Percentiles rank a stretch among this genome's conserved stretches.
These are phyloP conservation scores for Closterium sp. DNA, from an alignment of 139 green algal species.

Conservation along the genomic window DNA sequence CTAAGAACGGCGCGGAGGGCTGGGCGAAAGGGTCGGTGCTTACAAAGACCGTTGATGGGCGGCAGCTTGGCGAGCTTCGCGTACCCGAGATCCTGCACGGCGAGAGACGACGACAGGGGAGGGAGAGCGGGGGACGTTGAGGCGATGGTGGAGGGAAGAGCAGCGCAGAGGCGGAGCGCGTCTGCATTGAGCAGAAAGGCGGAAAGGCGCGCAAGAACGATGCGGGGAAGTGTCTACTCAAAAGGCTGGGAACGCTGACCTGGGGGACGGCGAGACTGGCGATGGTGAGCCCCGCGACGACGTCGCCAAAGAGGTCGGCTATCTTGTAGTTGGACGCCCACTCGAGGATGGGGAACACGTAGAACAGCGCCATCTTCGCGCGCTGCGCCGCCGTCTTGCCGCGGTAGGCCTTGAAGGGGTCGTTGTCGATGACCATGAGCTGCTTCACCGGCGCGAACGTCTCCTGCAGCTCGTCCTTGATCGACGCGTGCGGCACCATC, in stretches of 20 bases:
- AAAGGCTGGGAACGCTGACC: background rate
- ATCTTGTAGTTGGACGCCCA: conserved; percentile 18
- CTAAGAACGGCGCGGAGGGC: background rate
- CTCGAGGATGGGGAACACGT: conserved; percentile 24
- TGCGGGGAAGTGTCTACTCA: no score
- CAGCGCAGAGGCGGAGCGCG: background rate
- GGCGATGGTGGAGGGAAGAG: background rate
- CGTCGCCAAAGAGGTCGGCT: conserved; percentile 27
- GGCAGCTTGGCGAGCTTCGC: conserved; percentile 41
- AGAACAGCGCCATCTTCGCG: conserved; percentile 15
- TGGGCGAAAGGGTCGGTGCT: background rate
- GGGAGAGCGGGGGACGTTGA: background rate
- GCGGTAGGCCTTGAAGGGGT: conserved; percentile 27
- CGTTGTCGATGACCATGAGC: conserved; percentile 20
- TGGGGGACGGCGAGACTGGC: conserved; percentile 47
- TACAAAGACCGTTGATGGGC: conserved; percentile 49
- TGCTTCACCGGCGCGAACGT: conserved; percentile 15
- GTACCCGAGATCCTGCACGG: conserved; percentile 47
- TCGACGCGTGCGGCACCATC: background rate
- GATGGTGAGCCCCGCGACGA: conserved; percentile 46
- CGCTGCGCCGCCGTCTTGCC: conserved; percentile 14
- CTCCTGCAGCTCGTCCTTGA: conserved; percentile 18
- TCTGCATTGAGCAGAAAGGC: background rate
- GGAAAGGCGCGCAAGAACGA: no score
- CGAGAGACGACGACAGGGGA: background rate